Evolutionary conservation across 192 early-diverging fungal genomes (phyloP), one percentile per base, ranked within the genome.

Genomic region (Podila minutissima): DNA sequence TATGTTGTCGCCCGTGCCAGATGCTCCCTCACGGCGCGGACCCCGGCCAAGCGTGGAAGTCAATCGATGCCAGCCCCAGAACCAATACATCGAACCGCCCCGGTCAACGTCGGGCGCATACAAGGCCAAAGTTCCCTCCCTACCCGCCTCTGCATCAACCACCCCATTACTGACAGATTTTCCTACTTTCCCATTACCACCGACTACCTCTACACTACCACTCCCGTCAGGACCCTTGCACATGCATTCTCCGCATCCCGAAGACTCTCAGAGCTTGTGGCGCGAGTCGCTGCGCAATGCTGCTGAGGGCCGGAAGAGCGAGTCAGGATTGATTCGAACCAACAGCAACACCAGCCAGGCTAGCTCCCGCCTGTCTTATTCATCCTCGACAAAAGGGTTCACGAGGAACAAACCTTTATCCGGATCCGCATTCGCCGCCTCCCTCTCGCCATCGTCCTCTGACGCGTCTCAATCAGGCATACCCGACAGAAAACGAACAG

Each of bases 231-330:
- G 37, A 20, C 28, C 75, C 11, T 15, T 33, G 15, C n/a, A 19
- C 58, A 28, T 31, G 38, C 51, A 26, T 1, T 49, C 50, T 4
- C 31, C 64, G 1, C 48, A 63, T 46, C n/a, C 37, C 11, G 69
- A 79, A 49, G 76, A 79, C 12, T 63, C 70, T 1, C 66, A 72
- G 11, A 38, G 61, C 12, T 35, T 72, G 9, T 79, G 69, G 76
- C 48, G 66, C n/a, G 76, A 79, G 29, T 72, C 59, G 19, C 53
- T 72, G 48, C 64, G 76, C n/a, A 79, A 79, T 51, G 69, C 76
- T 24, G 59, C 38, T 4, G 76, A 79, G 6, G 41, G 61, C 32
- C 69, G 70, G 28, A 72, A 72, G 50, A 28, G 0, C 24, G 76
- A 72, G 33, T 24, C 50, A 11, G 37, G 38, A 9, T 24, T 17